Evolutionary conservation across 129 eudicot genomes (phyloP).

Genomic region (Pulicaria dysenterica): DNA sequence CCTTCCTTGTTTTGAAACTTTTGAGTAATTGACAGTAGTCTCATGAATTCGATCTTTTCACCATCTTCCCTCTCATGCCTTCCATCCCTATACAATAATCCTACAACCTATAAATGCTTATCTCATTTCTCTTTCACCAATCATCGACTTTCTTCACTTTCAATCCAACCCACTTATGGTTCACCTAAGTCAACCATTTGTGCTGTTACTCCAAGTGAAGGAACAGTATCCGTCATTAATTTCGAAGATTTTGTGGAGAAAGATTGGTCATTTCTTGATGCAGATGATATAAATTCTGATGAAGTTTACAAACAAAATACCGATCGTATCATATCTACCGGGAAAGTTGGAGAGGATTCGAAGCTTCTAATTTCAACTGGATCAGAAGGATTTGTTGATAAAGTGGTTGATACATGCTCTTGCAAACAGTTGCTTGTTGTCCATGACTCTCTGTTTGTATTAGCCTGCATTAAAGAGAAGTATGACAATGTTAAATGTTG

Average conservation of each 20-base stretch:
- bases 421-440: conserved; percentile 65
- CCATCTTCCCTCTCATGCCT: conserved; percentile 43
- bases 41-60: conserved; percentile 47
- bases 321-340: conserved; percentile 58
- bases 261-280: conserved; percentile 92
- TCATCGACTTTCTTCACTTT: conserved; percentile 10
- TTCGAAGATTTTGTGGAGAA: conserved; percentile 72
- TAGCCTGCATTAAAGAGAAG: conserved; percentile 76
- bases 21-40: background rate
- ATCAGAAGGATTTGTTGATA: conserved; percentile 78
- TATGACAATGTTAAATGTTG: conserved; percentile 74
- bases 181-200: conserved; percentile 21
- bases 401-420: conserved; percentile 50
- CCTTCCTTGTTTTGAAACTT: background rate
- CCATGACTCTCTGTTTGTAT: conserved; percentile 71
- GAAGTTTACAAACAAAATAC: conserved; percentile 46
- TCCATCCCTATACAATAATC: conserved; percentile 23
- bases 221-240: conserved; percentile 49
- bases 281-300: conserved; percentile 40
- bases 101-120: conserved; percentile 24
- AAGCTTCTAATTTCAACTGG: conserved; percentile 64
- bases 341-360: conserved; percentile 52
- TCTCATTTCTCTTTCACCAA: conserved; percentile 9
- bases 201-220: conserved; percentile 49
- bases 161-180: conserved; percentile 33